Evolutionary conservation across 371 early-diverging fungal species (phyloP).

Genomic region (Mortierella sp.): DNA sequence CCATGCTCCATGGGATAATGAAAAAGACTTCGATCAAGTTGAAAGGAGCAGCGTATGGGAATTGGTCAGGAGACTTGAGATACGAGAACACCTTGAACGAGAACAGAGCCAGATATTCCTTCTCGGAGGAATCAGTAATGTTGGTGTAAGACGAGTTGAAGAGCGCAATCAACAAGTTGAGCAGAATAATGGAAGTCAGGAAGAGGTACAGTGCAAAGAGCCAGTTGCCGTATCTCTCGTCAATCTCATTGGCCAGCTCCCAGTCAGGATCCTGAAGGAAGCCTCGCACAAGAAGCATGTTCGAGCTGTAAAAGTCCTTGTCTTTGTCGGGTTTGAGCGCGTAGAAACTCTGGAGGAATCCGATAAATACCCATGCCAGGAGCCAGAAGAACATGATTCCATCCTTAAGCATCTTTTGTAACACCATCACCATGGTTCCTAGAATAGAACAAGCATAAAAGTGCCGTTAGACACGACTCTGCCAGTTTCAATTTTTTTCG

Average conservation of each 20-base stretch:
- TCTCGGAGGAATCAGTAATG: slow-evolving; percentile 52
- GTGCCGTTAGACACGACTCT: neutral
- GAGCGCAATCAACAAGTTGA: slow-evolving; percentile 53
- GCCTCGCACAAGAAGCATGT: slow-evolving; percentile 46
- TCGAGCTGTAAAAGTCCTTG: slow-evolving; percentile 23
- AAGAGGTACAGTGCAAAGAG: slow-evolving; percentile 54
- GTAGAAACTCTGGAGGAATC: slow-evolving; percentile 53
- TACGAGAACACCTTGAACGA: slow-evolving; percentile 56
- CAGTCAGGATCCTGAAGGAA: slow-evolving; percentile 56
- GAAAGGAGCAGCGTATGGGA: slow-evolving; percentile 55
- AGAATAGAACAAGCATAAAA: neutral
- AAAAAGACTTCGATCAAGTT: slow-evolving; percentile 53
- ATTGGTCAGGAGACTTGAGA: slow-evolving; percentile 49
- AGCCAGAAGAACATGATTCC: slow-evolving; percentile 58
- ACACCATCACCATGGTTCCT: slow-evolving; percentile 55
- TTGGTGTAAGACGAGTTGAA: slow-evolving; percentile 57
- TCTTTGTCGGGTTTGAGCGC: slow-evolving; percentile 20
- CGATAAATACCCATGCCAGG: slow-evolving; percentile 54
- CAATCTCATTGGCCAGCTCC: slow-evolving; percentile 29
- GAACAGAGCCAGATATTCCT: slow-evolving; percentile 52
- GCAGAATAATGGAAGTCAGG: slow-evolving; percentile 53
- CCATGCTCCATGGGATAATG: slow-evolving; percentile 29
- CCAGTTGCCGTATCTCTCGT: slow-evolving; percentile 32
- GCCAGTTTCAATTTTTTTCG: too few relatives aligned
- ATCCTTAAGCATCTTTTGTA: slow-evolving; percentile 57